Base-by-base conservation (phyloP, 2,329 filamentous ascomycete species). In the Hawksworthiomyces lignivorus region DNA sequence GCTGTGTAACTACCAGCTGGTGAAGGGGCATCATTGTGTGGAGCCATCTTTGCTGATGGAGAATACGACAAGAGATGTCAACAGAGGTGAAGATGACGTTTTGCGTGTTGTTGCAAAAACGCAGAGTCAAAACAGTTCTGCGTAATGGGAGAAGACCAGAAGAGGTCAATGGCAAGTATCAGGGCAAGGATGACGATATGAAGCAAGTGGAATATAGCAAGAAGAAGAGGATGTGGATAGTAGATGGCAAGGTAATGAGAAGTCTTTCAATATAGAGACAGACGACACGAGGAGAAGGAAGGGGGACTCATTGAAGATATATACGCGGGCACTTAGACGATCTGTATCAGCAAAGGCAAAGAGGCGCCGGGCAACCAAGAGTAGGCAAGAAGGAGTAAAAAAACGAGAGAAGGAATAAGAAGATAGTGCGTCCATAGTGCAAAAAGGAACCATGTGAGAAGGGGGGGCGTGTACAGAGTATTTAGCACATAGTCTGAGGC, bases 11-110 rank as follows among this genome's bases (percentile, higher is more conserved):
- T 68, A 30, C 62, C 61, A 29, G 60, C 53, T n/a, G 67, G 63
- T n/a, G 67, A 70, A 19, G 63, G 63, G 24, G 65, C 62, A 50
- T 71, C 64, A 50, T 63, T 69, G 54, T 71, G 67, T 29, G 67
- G 68, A 48, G 67, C 54, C 68, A 71, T 70, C 45, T 35, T 53
- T 36, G 20, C 7, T 22, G 30, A n/a, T 6, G 11, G 17, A 15
- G 12, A n/a, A 10, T 10, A 18, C 6, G 24, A 17, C 15, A 29
- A 29, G 5, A 18, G 22, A 28, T 7, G 15, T n/a, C 10, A 24
- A 21, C 12, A 22, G 20, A 35, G 14, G 32, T 14, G 19, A 19
- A 35, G 19, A 35, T 20, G 19, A 14, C 12, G 24, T 8, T 26
- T 8, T 26, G 24, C 24, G 24, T 26, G 24, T 26, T 8, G 12